Evolutionary conservation across 2,329 filamentous ascomycete species (phyloP), one percentile per base, ranked within the genome.

Genomic region (Claviceps purpurea): DNA sequence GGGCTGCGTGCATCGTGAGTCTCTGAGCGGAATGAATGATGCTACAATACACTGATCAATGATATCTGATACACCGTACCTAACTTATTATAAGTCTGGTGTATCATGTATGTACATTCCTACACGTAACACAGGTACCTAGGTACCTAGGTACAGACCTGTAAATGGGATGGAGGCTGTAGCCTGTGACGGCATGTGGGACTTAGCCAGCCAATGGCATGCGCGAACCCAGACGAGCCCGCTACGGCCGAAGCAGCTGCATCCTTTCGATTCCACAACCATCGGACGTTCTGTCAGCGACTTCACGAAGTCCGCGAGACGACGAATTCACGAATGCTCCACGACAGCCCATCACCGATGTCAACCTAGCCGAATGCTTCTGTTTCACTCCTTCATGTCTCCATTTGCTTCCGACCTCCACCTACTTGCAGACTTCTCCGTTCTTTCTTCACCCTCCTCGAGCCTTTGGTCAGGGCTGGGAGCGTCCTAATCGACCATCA

Each of bases 241-340:
- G n/a, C n/a, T n/a, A n/a, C n/a, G n/a, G n/a, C n/a, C n/a, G n/a
- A n/a, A n/a, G n/a, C n/a, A n/a, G n/a, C n/a, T n/a, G n/a, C n/a
- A n/a, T n/a, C 47, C 38, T 47, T 50, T 14, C 18, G 47, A 50
- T 52, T 52, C 34, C 42, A 50, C 26, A 41, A 45, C 43, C 47
- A 40, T 49, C 24, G 16, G 50, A 24, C 22, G n/a, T n/a, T 38
- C 50, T 26, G 20, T 24, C 26, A 38, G 6, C 30, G 22, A 34
- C n/a, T 37, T 7, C 20, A 48, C 7, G 39, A 40, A 16, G 14
- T 16, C 39, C 39, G 4, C 39, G 39, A 41, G 16, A n/a, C 16
- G 6, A n/a, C 39, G 39, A 18, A 16, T n/a, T 41, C 39, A 8
- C 39, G 16, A 7, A 41, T 41, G 16, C n/a, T 34, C 10, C 30